Evolutionary conservation across 106 monocot genomes (phyloP), one percentile per base, ranked within the genome.

Genomic region (Amphibolis antarctica): DNA sequence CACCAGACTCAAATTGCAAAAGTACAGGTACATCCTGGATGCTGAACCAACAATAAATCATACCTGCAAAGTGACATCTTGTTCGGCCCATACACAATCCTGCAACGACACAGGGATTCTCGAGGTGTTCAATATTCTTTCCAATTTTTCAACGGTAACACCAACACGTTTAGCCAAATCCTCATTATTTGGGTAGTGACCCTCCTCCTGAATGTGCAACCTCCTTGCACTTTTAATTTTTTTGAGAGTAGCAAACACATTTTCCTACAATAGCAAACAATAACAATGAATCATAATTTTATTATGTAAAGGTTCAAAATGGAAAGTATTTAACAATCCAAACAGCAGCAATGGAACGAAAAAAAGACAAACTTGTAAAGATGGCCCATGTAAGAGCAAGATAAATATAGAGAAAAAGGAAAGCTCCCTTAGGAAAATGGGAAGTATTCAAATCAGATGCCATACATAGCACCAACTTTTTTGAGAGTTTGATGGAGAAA

Each of bases 51-150:
- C n/a, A n/a, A n/a, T n/a, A n/a, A n/a, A n/a, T n/a, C n/a, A 19
- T 78, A 93, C 93, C 93, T 93, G 93, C 46, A 78, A 57, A 28
- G 81, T 89, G 46, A 78, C 67, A 69, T 76, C 81, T 68, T 83
- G 78, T 56, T 88, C 81, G 53, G 45, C 10, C 88, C 83, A 93
- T 67, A 76, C 65, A 58, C 72, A 75, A 14, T 81, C 65, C 48
- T 81, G 73, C 50, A 93, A 79, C 28, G 93, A 89, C 17, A 89
- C 46, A 11, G 93, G 93, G 24, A 59, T 74, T 83, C 81, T 86
- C 3, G 88, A 60, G 36, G 65, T 74, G 28, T 30, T 27, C 43
- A 89, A 46, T 50, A 89, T 54, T 23, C 4, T 77, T 46, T 73
- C 73, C 55, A 93, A 59, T 66, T 73, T 88, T 55, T 81, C 66